Evolutionary conservation across 148 eudicot species (phyloP), one percentile per base, ranked within the genome.

Genomic region (Spergularia marina): DNA sequence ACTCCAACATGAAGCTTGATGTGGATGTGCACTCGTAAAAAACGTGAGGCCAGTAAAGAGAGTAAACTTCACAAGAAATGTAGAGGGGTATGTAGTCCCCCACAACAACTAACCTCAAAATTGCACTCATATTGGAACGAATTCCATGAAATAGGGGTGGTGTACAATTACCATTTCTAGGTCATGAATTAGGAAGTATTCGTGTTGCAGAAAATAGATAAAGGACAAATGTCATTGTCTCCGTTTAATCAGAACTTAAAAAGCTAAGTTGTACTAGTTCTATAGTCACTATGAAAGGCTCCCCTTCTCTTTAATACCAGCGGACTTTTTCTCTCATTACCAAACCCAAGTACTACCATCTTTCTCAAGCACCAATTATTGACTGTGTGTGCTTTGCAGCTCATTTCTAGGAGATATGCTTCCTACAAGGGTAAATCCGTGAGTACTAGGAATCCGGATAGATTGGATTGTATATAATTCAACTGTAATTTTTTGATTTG

Each of bases 241-340:
- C 55, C 53, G 20, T 12, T 49, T 6, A 7, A 7, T 34, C 72
- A 69, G 52, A 69, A 69, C 72, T 14, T 12, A 69, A 69, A 69
- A 69, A 36, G 49, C 49, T 56, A 16, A 56, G 10, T 20, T 18
- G 13, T 58, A 58, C 62, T 30, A 20, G 6, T 44, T 30, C 23
- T 34, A 23, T 23, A 25, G 30, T 69, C 72, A 69, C 56, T 49
- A 51, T 69, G 12, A 12, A 52, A 69, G 57, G 56, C 58, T 53
- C 34, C 6, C 72, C 55, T 69, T 58, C 62, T 18, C 6, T 58
- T 58, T 58, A 58, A 20, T 9, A 58, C 62, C 20, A 58, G 60
- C n/a, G 16, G 60, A 44, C 49, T 44, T 44, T 44, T 44, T 44
- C 49, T 44, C 49, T 44, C 49, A 44, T 44, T 44, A 44, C 0